These are phyloP conservation scores for Geosmithia flava DNA, from an alignment of 2,329 filamentous ascomycete genomes.

Conservation along the genomic window DNA sequence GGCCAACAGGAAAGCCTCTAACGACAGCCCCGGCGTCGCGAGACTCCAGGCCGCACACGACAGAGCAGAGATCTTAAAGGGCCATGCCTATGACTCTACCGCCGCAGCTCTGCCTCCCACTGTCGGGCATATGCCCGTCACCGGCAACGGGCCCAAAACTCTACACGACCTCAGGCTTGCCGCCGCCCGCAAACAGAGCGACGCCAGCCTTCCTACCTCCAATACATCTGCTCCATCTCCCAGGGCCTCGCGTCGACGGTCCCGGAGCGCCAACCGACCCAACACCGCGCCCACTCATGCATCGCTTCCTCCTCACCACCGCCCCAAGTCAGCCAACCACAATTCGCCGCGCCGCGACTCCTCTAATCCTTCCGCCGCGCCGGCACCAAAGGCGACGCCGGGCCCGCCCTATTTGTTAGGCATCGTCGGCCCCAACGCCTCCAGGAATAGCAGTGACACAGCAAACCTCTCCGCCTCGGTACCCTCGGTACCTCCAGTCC, in stretches of 20 bases:
- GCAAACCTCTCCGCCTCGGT: neutral
- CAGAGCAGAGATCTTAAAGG: conserved; percentile 1
- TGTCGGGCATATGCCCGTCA: conserved; percentile 3
- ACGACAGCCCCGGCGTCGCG: neutral
- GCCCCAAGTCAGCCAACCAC: conserved; percentile 3
- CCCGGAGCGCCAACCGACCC: conserved; percentile 3
- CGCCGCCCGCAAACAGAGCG: conserved; percentile 3
- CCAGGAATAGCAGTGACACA: neutral
- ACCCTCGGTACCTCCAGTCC: conserved; percentile 4
- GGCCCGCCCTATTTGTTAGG: conserved; percentile 4
- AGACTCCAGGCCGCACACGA: neutral
- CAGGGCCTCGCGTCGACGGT: conserved; percentile 1
- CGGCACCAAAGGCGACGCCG: neutral
- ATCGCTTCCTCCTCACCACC: neutral
- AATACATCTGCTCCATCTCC: conserved; percentile 2
- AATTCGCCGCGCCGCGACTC: conserved; percentile 1
- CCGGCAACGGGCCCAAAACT: conserved; percentile 5
- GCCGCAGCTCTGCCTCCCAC: conserved; percentile 4
- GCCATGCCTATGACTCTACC: conserved; percentile 4
- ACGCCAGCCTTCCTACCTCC: neutral
- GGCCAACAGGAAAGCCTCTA: neutral
- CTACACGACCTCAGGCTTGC: conserved; percentile 3
- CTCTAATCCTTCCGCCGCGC: neutral
- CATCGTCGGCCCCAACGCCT: conserved; percentile 1
- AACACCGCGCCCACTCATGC: conserved; percentile 3